Base-by-base conservation (phyloP, 768 basidiomycete species). In the Panellus pusillus region DNA sequence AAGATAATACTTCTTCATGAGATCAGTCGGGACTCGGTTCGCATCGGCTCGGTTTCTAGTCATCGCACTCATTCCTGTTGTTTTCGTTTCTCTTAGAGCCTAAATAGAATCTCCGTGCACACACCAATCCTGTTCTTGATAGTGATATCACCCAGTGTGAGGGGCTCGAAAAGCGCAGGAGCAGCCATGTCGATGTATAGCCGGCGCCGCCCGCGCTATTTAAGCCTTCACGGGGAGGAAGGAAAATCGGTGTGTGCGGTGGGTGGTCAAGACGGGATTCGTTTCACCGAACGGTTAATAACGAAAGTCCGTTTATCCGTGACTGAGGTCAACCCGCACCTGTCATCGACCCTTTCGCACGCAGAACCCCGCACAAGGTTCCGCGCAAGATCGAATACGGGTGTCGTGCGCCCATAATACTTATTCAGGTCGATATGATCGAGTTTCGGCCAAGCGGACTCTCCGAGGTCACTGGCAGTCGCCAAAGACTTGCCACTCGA, bases 1-100 rank as follows among this genome's bases (percentile, higher is more conserved):
- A 9, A 65, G 57, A 55, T 77, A 78, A 57, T 77, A 73, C 52
- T 76, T 71, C 17, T 66, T 60, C 59, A 72, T 75, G 48, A 71
- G 45, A 9, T 70, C 63, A 46, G 66, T 76, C 9, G 77, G 75
- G 39, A 75, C 64, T n/a, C 67, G 69, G 17, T 63, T 65, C 27
- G 63, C 65, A 12, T 66, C 63, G 9, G 74, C 67, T 18, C 77
- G 70, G 61, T 71, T 74, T 29, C 77, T 68, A 9, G 75, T 75
- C 58, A 79, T 53, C 2, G 75, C 70, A 17, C 72, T 64, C 70
- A 78, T 73, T 15, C 58, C 58, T 60, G 15, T 13, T 15, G 24
- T 49, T 6, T 18, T 31, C 18, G 5, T 4, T 7, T 15, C 17
- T 4, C 18, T 19, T 27, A 17, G 15, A 35, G 6, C 18, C 2